phyloP scores from a whole-genome alignment of 345 rosid genomes.

The Eucalyptus regnans region DNA sequence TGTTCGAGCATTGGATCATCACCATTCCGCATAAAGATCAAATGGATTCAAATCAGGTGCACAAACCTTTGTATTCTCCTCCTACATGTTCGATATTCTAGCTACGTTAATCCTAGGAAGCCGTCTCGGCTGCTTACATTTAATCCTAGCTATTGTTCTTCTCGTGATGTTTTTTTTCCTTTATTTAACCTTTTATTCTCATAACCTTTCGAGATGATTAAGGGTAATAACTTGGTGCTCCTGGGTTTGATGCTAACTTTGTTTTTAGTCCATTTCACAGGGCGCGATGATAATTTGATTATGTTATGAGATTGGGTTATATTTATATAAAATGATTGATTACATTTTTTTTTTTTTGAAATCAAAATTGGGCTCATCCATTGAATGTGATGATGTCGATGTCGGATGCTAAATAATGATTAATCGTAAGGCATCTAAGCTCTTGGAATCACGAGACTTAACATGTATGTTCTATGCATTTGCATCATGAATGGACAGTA shows the following conservation, averaged over 20 bases:
- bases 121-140: no score
- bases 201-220: not conserved
- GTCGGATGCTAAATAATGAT: not conserved
- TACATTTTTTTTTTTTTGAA: not conserved
- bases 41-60: no score
- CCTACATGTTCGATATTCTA: no score
- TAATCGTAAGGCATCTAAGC: not conserved
- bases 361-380: not conserved
- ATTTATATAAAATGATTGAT: not conserved
- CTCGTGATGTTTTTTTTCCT: not conserved
- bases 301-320: not conserved
- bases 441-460: not conserved
- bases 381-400: not conserved
- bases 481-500: not conserved
- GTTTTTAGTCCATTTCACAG: not conserved
- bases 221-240: not conserved
- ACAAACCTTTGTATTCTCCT: no score
- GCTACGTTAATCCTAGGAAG: no score
- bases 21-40: no score
- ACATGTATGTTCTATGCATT: not conserved
- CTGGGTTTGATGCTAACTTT: not conserved
- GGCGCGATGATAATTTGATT: not conserved
- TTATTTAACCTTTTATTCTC: not conserved
- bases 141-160: not conserved
- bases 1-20: no score